A percentile compares a stretch with the other conserved stretches of the same genome.
These are phyloP conservation scores for Ambrosiella beaveri DNA, from an alignment of 2,329 filamentous ascomycete genomes.

Conservation along the genomic window DNA sequence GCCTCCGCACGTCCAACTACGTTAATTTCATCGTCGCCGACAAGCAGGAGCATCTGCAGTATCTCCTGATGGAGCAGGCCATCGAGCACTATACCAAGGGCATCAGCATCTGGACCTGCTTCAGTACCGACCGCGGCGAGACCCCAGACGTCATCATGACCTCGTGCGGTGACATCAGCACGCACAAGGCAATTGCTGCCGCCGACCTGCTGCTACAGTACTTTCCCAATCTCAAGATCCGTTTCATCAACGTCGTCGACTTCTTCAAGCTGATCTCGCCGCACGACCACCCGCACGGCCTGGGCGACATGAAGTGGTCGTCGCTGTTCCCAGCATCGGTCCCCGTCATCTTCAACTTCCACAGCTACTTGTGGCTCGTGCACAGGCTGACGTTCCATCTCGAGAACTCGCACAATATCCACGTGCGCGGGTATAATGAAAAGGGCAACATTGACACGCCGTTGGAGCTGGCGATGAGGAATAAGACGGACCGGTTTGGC, in stretches of 20 bases:
- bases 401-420: slow-evolving; percentile 47
- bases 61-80: slow-evolving; percentile 54
- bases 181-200: slow-evolving; percentile 57
- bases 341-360: slow-evolving; percentile 70
- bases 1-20: slow-evolving; percentile 55
- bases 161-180: slow-evolving; percentile 56
- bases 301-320: slow-evolving; percentile 47
- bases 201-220: slow-evolving; percentile 55
- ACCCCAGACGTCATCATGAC: slow-evolving; percentile 65
- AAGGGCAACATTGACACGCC: slow-evolving; percentile 76
- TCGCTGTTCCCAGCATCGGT: slow-evolving; percentile 55
- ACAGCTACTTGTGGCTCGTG: slow-evolving; percentile 66
- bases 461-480: slow-evolving; percentile 60
- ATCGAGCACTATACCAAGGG: slow-evolving; percentile 64
- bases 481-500: slow-evolving; percentile 60
- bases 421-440: slow-evolving; percentile 65
- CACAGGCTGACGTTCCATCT: slow-evolving; percentile 63
- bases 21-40: slow-evolving; percentile 68
- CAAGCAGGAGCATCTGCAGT: slow-evolving; percentile 65
- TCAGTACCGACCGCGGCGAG: slow-evolving; percentile 48
- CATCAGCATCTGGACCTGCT: slow-evolving; percentile 61
- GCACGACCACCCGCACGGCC: slow-evolving; percentile 54
- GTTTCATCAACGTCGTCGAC: slow-evolving; percentile 66
- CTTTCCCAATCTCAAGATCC: slow-evolving; percentile 56
- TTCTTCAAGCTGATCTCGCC: slow-evolving; percentile 63